A percentile compares a stretch with the other conserved stretches of the same genome.
phyloP scores from a whole-genome alignment of 768 basidiomycete genomes.

The Leccinellum luteum region DNA sequence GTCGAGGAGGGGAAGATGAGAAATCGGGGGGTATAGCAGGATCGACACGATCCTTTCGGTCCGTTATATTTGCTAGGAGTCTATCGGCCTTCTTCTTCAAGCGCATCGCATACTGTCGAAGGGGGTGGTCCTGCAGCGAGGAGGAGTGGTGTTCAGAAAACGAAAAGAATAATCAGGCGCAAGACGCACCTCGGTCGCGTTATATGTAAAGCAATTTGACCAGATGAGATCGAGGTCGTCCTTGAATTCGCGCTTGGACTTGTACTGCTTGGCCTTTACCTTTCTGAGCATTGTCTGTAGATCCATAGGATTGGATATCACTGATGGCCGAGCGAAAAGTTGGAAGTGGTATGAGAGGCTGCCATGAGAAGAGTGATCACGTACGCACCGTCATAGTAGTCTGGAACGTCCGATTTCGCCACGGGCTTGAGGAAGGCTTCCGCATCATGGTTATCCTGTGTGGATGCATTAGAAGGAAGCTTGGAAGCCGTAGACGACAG shows the following conservation, averaged over 20 bases:
- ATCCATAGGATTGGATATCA: constrained; percentile 96
- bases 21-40: constrained; percentile 57
- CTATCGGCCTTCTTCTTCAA: constrained; percentile 83
- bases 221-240: constrained; percentile 96
- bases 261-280: constrained; percentile 89
- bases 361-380: background rate
- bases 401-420: constrained; percentile 82
- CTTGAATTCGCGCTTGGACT: constrained; percentile 90
- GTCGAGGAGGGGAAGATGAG: constrained; percentile 28
- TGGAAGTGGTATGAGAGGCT: constrained; percentile 2
- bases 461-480: constrained; percentile 25
- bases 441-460: constrained; percentile 82
- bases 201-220: constrained; percentile 93
- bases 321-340: constrained; percentile 39
- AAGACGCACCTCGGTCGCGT: constrained; percentile 78
- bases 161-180: background rate
- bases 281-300: constrained; percentile 89
- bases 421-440: constrained; percentile 95
- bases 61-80: constrained; percentile 85
- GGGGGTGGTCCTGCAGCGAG: constrained; percentile 71
- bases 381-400: constrained; percentile 85
- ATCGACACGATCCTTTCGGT: constrained; percentile 78
- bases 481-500: constrained; percentile 20
- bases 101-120: constrained; percentile 77
- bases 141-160: background rate